Conservation (phyloP, 1,284 basidiomycete genomes). For the Ceratobasidium sp. region DNA sequence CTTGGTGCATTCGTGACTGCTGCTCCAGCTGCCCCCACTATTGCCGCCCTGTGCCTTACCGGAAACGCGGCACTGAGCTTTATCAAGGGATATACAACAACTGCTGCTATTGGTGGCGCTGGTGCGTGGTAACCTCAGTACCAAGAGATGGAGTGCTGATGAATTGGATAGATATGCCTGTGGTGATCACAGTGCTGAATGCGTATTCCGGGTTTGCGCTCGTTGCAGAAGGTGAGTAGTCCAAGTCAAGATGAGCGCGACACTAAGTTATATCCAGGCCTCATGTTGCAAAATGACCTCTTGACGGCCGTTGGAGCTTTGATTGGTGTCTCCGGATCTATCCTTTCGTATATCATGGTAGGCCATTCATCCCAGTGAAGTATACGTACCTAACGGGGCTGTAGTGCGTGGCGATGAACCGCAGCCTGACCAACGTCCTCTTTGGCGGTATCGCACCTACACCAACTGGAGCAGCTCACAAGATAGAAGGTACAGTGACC, state of each 20-base stretch:
- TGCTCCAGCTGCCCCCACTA: slow-evolving; percentile 68
- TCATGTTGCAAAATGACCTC: slow-evolving; percentile 86
- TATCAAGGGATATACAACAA: slow-evolving; percentile 82
- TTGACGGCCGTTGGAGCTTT: slow-evolving; percentile 80
- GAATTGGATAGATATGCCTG: slow-evolving; percentile 57
- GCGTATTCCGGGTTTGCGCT: slow-evolving; percentile 90
- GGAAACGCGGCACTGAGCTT: slow-evolving; percentile 77
- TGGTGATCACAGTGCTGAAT: slow-evolving; percentile 86
- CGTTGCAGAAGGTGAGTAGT: slow-evolving; percentile 75
- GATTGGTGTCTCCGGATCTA: slow-evolving; percentile 72
- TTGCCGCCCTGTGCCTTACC: slow-evolving; percentile 78
- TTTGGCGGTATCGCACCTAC: slow-evolving; percentile 78
- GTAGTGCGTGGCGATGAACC: slow-evolving; percentile 88
- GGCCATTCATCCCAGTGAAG: slow-evolving; percentile 44
- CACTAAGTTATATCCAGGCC: too few relatives aligned
- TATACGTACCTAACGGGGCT: slow-evolving; percentile 41
- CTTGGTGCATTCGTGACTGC: slow-evolving; percentile 77
- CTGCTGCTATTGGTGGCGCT: slow-evolving; percentile 84
- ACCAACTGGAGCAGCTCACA: slow-evolving; percentile 62
- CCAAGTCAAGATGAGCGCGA: slow-evolving; percentile 1
- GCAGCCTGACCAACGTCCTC: slow-evolving; percentile 75
- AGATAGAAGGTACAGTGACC: slow-evolving; percentile 80
- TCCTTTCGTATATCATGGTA: slow-evolving; percentile 89
- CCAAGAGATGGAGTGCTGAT: slow-evolving; percentile 15
- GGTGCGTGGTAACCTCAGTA: slow-evolving; percentile 56